Percentiles rank a stretch among this genome's conserved stretches.
These are phyloP conservation scores for Petunia axillaris DNA, from an alignment of 257 asterid genomes.

Conservation along the genomic window DNA sequence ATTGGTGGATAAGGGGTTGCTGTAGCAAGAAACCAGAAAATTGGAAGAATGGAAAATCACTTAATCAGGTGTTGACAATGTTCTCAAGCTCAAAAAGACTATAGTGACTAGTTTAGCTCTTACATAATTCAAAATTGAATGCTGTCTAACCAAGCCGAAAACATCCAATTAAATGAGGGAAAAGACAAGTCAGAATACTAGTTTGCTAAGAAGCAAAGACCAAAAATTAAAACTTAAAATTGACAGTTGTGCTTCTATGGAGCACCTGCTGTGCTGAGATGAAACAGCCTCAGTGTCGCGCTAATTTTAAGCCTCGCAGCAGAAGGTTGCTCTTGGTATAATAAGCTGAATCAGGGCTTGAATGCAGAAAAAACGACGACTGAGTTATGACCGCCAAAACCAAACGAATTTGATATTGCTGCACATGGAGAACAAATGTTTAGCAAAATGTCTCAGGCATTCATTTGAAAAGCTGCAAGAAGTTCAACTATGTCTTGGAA, in stretches of 20 bases:
- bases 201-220: constrained; percentile 29
- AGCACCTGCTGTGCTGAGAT: constrained; percentile 23
- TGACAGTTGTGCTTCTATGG: constrained; percentile 19
- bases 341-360: constrained; percentile 55
- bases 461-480: neutral
- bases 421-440: constrained; percentile 34
- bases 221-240: constrained; percentile 32
- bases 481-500: neutral
- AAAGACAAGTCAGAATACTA: constrained; percentile 14
- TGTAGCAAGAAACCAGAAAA: too few species aligned
- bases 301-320: neutral
- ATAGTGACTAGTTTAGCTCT: neutral
- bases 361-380: constrained; percentile 73
- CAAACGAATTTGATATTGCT: constrained; percentile 84
- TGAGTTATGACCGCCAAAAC: constrained; percentile 90
- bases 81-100: neutral
- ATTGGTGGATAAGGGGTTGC: too few species aligned
- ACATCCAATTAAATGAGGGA: constrained; percentile 22
- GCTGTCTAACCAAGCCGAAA: constrained; percentile 31
- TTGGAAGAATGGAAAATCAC: neutral
- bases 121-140: constrained; percentile 6
- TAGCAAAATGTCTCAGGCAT: neutral
- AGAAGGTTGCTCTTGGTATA: constrained; percentile 28
- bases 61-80: neutral
- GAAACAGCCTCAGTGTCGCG: constrained; percentile 10